These are phyloP conservation scores for Lentinula guzmanii DNA, from an alignment of 768 basidiomycete species.

Conservation along the genomic window DNA sequence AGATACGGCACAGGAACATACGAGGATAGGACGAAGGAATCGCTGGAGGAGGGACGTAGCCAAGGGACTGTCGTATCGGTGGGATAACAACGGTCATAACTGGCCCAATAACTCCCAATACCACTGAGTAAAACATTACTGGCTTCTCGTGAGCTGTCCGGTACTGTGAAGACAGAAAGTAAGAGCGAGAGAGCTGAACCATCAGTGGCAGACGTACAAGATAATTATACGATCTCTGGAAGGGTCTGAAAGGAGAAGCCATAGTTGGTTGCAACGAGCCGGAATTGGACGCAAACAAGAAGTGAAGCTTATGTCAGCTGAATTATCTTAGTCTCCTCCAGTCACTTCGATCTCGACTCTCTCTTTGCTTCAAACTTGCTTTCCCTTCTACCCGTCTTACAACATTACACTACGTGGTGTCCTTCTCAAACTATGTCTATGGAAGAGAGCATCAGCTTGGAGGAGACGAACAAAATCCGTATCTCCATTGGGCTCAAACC, in stretches of 20 bases:
- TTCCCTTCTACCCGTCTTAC: slow-evolving; percentile 7
- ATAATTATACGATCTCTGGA: slow-evolving; percentile 3
- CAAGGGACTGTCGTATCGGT: slow-evolving; percentile 68
- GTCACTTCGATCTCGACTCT: not conserved
- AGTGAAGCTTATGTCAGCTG: not conserved
- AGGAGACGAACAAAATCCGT: slow-evolving; percentile 96
- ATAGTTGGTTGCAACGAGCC: slow-evolving; percentile 26
- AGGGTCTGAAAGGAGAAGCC: slow-evolving; percentile 4
- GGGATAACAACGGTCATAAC: slow-evolving; percentile 68
- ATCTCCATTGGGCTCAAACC: slow-evolving; percentile 92
- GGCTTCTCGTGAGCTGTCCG: slow-evolving; percentile 86
- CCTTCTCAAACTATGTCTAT: slow-evolving; percentile 43
- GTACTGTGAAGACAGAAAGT: slow-evolving; percentile 48
- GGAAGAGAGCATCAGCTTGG: slow-evolving; percentile 87
- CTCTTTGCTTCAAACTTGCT: not conserved
- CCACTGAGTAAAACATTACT: slow-evolving; percentile 82
- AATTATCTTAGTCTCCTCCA: not conserved
- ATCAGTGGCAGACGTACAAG: slow-evolving; percentile 12
- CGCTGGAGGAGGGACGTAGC: slow-evolving; percentile 62
- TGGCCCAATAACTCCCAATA: slow-evolving; percentile 72
- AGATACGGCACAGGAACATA: slow-evolving; percentile 31
- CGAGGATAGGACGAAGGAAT: slow-evolving; percentile 77
- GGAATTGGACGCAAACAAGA: slow-evolving; percentile 1
- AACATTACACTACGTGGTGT: not conserved
- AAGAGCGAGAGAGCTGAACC: not conserved